Conservation (phyloP, 192 early-diverging fungal species). For the Mycoemilia scoparia region DNA sequence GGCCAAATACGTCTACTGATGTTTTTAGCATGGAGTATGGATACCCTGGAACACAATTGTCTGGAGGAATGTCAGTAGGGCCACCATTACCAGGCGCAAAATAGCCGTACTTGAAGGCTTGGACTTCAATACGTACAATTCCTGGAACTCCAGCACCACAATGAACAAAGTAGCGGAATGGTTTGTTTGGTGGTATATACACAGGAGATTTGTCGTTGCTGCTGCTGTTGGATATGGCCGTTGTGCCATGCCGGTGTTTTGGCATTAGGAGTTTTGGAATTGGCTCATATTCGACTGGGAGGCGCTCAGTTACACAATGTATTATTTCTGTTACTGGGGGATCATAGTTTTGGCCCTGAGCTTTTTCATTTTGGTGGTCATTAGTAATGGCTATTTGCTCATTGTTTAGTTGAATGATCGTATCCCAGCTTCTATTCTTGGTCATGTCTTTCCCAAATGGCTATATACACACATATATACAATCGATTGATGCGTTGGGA, state of each 20-base stretch:
- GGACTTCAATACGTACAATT: constrained; percentile 21
- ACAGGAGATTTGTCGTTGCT: too few species aligned
- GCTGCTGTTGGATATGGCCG: too few species aligned
- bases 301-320: too few species aligned
- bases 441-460: constrained; percentile 26
- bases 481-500: too few species aligned
- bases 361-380: too few species aligned
- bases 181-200: too few species aligned
- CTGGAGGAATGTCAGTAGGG: constrained; percentile 9
- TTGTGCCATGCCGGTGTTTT: constrained; percentile 11
- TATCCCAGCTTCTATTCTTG: constrained; percentile 29
- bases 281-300: constrained; percentile 39
- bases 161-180: constrained; percentile 35
- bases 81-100: constrained; percentile 25
- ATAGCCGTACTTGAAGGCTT: constrained; percentile 33
- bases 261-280: constrained; percentile 21
- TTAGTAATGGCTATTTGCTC: constrained; percentile 2
- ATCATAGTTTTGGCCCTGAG: too few species aligned
- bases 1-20: constrained; percentile 14
- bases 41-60: constrained; percentile 15
- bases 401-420: constrained; percentile 9
- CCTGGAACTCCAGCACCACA: constrained; percentile 30
- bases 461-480: too few species aligned
- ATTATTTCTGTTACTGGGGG: too few species aligned
- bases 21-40: too few species aligned